Percentiles rank a stretch among this genome's conserved stretches.
These are phyloP conservation scores for Neurospora discreta DNA, from an alignment of 495 filamentous ascomycete genomes.

Conservation along the genomic window DNA sequence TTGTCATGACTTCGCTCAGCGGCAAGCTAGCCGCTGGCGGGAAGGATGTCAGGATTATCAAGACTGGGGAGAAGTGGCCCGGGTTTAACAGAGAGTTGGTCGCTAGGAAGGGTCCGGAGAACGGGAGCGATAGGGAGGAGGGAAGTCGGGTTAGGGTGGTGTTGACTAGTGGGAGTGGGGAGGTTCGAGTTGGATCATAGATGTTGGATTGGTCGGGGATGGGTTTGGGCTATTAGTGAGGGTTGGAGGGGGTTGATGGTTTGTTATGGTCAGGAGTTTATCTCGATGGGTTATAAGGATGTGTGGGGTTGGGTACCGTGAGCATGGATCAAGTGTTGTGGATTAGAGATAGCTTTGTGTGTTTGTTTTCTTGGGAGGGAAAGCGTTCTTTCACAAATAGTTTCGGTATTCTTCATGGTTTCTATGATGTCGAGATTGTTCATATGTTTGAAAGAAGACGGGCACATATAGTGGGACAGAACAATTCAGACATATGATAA, in stretches of 20 bases:
- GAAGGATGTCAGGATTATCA: constrained; percentile 23
- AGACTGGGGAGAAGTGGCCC: constrained; percentile 16
- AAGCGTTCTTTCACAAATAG: not conserved
- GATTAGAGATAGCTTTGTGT: not conserved
- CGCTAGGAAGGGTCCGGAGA: constrained; percentile 26
- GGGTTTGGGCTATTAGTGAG: not conserved
- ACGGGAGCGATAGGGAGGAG: constrained; percentile 13
- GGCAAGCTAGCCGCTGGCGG: constrained; percentile 22
- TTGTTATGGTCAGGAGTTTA: too few species aligned
- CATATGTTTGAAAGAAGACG: too few species aligned
- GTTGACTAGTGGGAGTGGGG: constrained; percentile 19
- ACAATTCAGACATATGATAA: too few species aligned
- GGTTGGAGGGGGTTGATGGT: not conserved
- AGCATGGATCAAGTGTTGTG: too few species aligned
- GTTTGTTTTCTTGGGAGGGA: not conserved
- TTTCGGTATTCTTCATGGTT: not conserved
- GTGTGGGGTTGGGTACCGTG: not conserved
- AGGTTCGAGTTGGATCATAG: constrained; percentile 20
- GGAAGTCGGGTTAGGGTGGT: constrained; percentile 15
- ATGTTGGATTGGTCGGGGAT: not conserved
- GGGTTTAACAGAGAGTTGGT: constrained; percentile 17
- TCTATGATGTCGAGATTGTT: not conserved
- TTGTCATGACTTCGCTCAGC: constrained; percentile 16
- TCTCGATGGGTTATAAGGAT: not conserved
- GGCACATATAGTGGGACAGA: too few species aligned